Conservation (phyloP, 176 grass and related monocot genomes). For the Avena insularis region DNA sequence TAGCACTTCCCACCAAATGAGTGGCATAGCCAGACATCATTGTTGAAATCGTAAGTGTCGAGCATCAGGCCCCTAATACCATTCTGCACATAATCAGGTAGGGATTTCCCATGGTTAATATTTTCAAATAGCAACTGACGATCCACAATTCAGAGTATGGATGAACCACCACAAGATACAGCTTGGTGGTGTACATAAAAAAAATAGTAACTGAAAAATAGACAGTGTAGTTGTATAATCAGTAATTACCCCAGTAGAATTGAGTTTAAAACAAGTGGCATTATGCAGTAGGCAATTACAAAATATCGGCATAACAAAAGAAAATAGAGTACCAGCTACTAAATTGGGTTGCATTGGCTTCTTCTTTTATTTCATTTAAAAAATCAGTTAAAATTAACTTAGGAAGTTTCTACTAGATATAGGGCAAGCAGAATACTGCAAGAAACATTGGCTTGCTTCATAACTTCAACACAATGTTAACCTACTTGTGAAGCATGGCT, state of each 20-base stretch:
- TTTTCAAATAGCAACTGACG: neutral
- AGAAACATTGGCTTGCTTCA: neutral
- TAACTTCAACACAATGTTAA: conserved; percentile 9
- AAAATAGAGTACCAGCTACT: neutral
- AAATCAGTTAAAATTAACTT: neutral
- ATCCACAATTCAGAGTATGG: neutral
- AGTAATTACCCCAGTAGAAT: neutral
- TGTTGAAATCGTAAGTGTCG: conserved; percentile 90
- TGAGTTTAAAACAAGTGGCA: conserved; percentile 6
- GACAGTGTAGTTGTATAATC: neutral
- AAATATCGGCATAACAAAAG: neutral
- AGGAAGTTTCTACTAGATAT: neutral
- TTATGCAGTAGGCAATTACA: neutral
- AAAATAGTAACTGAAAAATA: neutral
- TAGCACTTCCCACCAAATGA: conserved; percentile 67
- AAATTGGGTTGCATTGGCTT: neutral
- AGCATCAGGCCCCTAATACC: conserved; percentile 93
- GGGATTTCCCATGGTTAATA: conserved; percentile 3
- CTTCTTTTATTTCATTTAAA: neutral
- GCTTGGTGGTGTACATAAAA: neutral
- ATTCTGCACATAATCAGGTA: conserved; percentile 64
- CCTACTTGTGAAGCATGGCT: neutral
- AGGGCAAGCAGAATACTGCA: neutral
- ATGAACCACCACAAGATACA: neutral
- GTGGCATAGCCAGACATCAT: conserved; percentile 92